phyloP scores from a whole-genome alignment of 2,329 filamentous ascomycete species.

The Fusarium brachygibbosum region DNA sequence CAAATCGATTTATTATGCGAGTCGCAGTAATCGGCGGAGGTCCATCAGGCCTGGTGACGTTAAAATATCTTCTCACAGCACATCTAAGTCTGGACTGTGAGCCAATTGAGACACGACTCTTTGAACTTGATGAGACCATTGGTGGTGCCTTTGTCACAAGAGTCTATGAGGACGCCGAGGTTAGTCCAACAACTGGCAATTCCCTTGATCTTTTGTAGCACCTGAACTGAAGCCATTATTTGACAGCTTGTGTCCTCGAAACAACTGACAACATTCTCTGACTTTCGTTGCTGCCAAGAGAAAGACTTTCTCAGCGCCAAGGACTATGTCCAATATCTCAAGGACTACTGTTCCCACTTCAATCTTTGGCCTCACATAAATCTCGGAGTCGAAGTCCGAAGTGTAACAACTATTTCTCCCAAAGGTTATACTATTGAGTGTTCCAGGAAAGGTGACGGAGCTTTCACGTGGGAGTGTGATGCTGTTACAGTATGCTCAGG shows the following conservation, averaged over 20 bases:
- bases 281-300: neutral
- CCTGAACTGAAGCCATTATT: no score
- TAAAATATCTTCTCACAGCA: neutral
- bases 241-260: neutral
- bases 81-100: neutral
- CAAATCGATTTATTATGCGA: neutral
- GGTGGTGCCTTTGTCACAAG: neutral
- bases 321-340: neutral
- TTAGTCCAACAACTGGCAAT: neutral
- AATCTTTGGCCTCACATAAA: neutral
- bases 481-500: constrained; percentile 26
- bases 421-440: neutral
- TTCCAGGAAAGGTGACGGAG: fast-evolving
- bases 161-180: neutral
- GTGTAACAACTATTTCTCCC: neutral
- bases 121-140: neutral
- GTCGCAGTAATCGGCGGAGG: constrained; percentile 2
- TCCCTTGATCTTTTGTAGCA: neutral
- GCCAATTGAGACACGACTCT: neutral
- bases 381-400: neutral
- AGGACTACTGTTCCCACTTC: neutral
- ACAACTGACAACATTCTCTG: neutral
- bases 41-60: neutral
- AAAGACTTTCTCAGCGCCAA: neutral
- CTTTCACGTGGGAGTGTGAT: constrained; percentile 3